Percentiles rank a stretch among this genome's conserved stretches.
Conservation (phyloP, 2,329 filamentous ascomycete species). For the Aureobasidium sp. region DNA sequence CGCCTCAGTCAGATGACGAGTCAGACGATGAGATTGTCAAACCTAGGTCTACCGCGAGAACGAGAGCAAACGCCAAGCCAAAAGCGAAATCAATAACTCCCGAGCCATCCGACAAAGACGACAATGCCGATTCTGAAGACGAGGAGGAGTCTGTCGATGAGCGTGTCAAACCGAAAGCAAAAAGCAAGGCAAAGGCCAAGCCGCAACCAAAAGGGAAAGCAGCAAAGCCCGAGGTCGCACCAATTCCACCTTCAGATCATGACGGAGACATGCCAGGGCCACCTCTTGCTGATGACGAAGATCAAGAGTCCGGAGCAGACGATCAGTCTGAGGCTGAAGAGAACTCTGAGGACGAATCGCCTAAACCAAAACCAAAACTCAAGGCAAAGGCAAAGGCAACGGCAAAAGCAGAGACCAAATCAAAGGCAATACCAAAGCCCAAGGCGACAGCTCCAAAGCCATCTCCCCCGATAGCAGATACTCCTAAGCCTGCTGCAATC, state of each 20-base stretch:
- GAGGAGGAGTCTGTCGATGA: not conserved
- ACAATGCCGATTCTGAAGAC: not conserved
- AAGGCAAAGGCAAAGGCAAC: not conserved
- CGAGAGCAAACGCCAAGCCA: not conserved
- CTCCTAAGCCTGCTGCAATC: slow-evolving; percentile 16
- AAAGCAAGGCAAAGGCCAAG: not conserved
- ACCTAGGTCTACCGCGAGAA: not conserved
- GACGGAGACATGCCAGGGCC: not conserved
- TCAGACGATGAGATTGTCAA: not conserved
- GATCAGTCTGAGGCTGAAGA: slow-evolving; percentile 2
- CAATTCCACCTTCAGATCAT: not conserved
- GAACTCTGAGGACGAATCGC: not conserved
- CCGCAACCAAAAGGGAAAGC: not conserved
- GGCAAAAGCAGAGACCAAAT: not conserved
- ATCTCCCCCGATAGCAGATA: not conserved
- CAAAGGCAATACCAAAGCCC: not conserved
- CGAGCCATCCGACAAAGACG: not conserved
- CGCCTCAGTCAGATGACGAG: not conserved
- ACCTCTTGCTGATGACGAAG: not conserved
- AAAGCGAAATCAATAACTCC: slow-evolving; percentile 2
- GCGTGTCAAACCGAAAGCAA: not conserved
- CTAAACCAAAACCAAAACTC: not conserved
- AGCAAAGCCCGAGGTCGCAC: not conserved
- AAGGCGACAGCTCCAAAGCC: not conserved
- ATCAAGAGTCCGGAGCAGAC: not conserved